Conservation (phyloP, 768 basidiomycete species). For the Hebeloma cylindrosporum region DNA sequence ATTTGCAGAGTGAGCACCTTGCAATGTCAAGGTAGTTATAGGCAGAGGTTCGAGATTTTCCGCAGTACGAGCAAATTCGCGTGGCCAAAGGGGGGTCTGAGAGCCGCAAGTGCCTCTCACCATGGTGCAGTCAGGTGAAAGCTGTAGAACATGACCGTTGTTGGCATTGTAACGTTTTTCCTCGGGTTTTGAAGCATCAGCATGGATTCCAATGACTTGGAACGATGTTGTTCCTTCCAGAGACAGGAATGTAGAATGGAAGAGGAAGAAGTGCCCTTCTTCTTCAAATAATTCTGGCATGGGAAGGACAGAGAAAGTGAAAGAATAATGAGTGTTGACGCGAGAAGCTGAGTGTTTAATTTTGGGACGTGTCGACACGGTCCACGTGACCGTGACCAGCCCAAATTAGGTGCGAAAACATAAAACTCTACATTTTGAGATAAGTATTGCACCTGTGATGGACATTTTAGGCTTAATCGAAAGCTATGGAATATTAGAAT, state of each 20-base stretch:
- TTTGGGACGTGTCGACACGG: no score
- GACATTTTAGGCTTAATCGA: neutral
- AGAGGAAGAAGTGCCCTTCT: neutral
- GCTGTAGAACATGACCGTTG: neutral
- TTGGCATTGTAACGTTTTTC: neutral
- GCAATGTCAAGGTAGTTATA: neutral
- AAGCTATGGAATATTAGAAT: constrained; percentile 1
- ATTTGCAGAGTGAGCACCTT: neutral
- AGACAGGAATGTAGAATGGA: neutral
- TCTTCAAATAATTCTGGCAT: neutral
- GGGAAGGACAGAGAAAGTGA: neutral
- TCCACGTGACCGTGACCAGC: no score
- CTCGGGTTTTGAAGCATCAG: neutral
- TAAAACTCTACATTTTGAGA: neutral
- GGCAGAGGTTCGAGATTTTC: neutral
- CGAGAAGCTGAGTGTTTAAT: no score
- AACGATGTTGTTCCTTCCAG: neutral
- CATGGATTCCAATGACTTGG: neutral
- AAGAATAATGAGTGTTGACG: no score
- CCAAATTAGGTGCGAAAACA: no score
- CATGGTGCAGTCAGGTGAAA: neutral
- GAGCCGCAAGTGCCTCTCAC: constrained; percentile 1
- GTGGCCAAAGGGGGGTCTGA: constrained; percentile 2
- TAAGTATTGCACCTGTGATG: neutral
- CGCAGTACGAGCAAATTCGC: neutral